phyloP scores from a whole-genome alignment of 371 early-diverging fungal genomes.

The Rhizopus sp. region DNA sequence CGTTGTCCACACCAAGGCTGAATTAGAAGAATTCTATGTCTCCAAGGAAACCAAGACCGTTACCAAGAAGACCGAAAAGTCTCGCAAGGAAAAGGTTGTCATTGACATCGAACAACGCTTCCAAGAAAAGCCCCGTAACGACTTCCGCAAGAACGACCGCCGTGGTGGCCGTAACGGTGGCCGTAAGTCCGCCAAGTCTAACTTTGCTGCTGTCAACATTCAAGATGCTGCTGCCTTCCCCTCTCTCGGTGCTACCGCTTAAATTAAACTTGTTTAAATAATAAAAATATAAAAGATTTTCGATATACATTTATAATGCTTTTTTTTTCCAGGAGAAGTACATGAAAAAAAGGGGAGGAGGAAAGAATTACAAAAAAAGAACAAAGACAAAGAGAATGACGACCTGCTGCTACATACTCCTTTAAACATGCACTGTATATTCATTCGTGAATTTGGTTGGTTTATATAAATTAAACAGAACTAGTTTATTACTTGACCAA shows the following conservation, averaged over 20 bases:
- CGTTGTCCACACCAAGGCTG: slow-evolving; percentile 69
- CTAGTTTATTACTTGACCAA: no score
- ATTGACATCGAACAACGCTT: slow-evolving; percentile 56
- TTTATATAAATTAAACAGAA: no score
- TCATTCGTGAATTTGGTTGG: no score
- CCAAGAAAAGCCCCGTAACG: slow-evolving; percentile 48
- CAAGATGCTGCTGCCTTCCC: slow-evolving; percentile 79
- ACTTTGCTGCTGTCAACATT: slow-evolving; percentile 64
- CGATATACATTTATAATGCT: no score
- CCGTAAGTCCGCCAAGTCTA: slow-evolving; percentile 44
- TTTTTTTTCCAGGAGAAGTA: no score
- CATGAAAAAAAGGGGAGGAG: no score
- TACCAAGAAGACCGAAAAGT: slow-evolving; percentile 45
- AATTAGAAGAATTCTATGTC: slow-evolving; percentile 62
- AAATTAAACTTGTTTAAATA: slow-evolving; percentile 11
- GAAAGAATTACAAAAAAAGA: no score
- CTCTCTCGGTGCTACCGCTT: slow-evolving; percentile 61
- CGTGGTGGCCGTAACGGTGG: slow-evolving; percentile 40
- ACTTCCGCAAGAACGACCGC: slow-evolving; percentile 40
- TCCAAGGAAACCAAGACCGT: slow-evolving; percentile 58
- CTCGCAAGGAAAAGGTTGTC: slow-evolving; percentile 60
- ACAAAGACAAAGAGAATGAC: no score
- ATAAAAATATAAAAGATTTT: no score
- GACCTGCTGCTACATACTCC: no score
- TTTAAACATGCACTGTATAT: no score